A percentile compares a stretch with the other conserved stretches of the same genome.
Evolutionary conservation across 192 early-diverging fungal genomes (phyloP).

Genomic region (Gamsiella multidivaricata): DNA sequence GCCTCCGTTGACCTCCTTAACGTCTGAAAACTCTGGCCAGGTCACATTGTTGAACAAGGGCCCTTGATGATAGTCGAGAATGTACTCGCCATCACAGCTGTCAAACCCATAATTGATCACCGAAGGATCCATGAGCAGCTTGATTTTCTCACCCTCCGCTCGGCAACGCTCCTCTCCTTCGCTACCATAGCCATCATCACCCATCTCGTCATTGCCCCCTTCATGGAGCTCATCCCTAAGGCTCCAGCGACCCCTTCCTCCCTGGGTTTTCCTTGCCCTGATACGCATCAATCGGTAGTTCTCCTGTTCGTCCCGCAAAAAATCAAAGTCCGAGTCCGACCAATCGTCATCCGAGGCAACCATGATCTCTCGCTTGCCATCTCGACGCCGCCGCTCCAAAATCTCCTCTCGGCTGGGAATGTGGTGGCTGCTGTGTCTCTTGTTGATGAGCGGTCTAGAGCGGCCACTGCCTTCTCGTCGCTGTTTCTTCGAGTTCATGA

Average conservation of each 20-base stretch:
- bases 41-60: constrained; percentile 50
- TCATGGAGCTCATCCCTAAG: not conserved
- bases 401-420: not conserved
- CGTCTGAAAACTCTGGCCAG: constrained; percentile 47
- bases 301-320: constrained; percentile 40
- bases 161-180: not conserved
- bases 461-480: constrained; percentile 8
- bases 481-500: constrained; percentile 19
- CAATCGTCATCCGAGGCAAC: constrained; percentile 35
- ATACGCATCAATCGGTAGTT: constrained; percentile 41
- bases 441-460: not conserved
- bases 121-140: constrained; percentile 42
- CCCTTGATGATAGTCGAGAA: constrained; percentile 46
- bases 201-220: not conserved
- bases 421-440: constrained; percentile 1
- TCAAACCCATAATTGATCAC: constrained; percentile 52
- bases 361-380: constrained; percentile 27
- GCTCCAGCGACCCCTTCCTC: constrained; percentile 3
- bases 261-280: constrained; percentile 8
- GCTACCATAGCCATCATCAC: not conserved
- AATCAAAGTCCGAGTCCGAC: constrained; percentile 47
- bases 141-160: constrained; percentile 18
- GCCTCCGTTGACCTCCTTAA: constrained; percentile 6
- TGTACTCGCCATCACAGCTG: constrained; percentile 43
- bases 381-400: constrained; percentile 14